Evolutionary conservation across 805 yeast genomes (phyloP), one percentile per base, ranked within the genome.

Genomic region (Wickerhamiella alocasiicola): DNA sequence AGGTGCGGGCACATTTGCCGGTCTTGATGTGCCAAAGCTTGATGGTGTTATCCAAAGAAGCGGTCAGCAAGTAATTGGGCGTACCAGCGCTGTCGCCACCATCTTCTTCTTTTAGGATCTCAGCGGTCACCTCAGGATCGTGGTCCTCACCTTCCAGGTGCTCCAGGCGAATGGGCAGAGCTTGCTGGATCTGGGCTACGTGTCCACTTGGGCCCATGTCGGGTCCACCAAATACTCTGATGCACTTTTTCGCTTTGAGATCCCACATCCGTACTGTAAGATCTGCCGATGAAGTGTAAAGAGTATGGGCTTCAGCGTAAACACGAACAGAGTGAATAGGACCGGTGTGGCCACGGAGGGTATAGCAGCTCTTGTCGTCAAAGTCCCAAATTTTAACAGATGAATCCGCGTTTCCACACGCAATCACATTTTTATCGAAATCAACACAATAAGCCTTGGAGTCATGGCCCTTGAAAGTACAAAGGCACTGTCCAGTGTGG

Each of bases 351-450:
- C 98, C 98, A 31, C 95, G 68, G 44, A 91, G 66, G 0, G 97
- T 85, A 60, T 80, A 83, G 55, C 96, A 91, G 1, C 94, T 81
- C 61, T 95, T 70, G 5, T 85, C 75, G 56, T 82, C 94, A 34
- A 91, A 94, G 57, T 91, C 93, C 98, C 98, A 91, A 11, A 91
- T 87, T 59, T 85, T 84, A 41, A 91, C 80, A 0, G 94, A 84
- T 47, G 74, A 71, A 62, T 91, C 98, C 0, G 95, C 94, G 26
- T 93, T 78, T 0, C 97, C 98, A 7, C 91, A 78, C 1, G 85
- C 96, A 54, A 91, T 85, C 23, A 83, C 67, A 53, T 82, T 83
- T 47, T 73, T 70, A 48, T 73, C 74, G 49, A 84, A 81, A 59
- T 88, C 96, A 39, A 91, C 84, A 48, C 82, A 74, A 31, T 81